phyloP scores from a whole-genome alignment of 2,329 filamentous ascomycete species.

The Aspergillus phoenicis region DNA sequence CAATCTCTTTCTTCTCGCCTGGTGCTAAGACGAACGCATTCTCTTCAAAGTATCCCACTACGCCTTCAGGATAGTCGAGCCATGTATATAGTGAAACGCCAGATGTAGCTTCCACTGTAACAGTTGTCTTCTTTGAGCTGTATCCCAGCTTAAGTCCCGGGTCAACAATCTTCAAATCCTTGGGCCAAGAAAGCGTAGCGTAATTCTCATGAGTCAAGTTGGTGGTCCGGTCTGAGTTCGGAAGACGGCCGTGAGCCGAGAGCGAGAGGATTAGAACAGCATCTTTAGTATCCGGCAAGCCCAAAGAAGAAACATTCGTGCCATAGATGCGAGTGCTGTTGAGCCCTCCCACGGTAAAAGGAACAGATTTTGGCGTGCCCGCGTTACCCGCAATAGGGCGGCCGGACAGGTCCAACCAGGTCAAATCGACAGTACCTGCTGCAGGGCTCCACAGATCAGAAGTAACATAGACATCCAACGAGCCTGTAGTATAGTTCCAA shows the following conservation, averaged over 20 bases:
- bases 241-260: constrained; percentile 48
- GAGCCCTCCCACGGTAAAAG: constrained; percentile 53
- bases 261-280: constrained; percentile 51
- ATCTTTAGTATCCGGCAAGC: constrained; percentile 37
- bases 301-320: constrained; percentile 41
- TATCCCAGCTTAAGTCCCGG: constrained; percentile 49
- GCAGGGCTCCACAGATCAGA: constrained; percentile 60
- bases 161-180: constrained; percentile 51
- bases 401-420: constrained; percentile 57
- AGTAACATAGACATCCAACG: constrained; percentile 58
- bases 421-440: constrained; percentile 50
- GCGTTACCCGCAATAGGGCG: constrained; percentile 42
- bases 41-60: constrained; percentile 55
- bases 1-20: constrained; percentile 49
- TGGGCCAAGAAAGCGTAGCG: constrained; percentile 53
- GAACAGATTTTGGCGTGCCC: constrained; percentile 33
- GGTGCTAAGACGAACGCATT: constrained; percentile 56
- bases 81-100: constrained; percentile 59
- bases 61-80: constrained; percentile 55
- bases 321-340: constrained; percentile 55
- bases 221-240: constrained; percentile 44
- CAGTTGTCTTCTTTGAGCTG: constrained; percentile 35
- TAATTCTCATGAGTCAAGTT: constrained; percentile 55
- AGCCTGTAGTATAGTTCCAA: constrained; percentile 54
- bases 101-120: constrained; percentile 51